phyloP scores from a whole-genome alignment of 805 yeast genomes.

The Kluyveromyces nonfermentans region DNA sequence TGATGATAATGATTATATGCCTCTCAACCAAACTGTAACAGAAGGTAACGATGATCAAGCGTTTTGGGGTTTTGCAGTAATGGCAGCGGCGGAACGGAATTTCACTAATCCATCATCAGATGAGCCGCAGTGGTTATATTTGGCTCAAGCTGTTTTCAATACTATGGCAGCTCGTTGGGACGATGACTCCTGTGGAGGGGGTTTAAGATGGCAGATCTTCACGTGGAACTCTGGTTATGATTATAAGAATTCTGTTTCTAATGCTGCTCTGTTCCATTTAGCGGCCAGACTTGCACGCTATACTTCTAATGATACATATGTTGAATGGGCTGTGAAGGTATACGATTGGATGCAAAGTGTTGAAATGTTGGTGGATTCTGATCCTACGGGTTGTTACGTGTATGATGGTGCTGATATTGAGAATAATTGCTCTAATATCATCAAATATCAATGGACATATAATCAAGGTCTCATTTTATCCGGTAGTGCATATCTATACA shows the following conservation, averaged over 20 bases:
- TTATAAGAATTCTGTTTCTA: constrained; percentile 57
- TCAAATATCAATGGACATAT: constrained; percentile 53
- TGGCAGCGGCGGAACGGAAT: constrained; percentile 53
- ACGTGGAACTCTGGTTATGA: constrained; percentile 51
- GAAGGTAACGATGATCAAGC: constrained; percentile 73
- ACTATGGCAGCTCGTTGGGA: constrained; percentile 57
- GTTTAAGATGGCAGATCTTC: constrained; percentile 63
- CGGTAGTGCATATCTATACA: constrained; percentile 63
- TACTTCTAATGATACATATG: constrained; percentile 43
- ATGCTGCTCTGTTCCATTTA: constrained; percentile 52
- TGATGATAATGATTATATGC: constrained; percentile 44
- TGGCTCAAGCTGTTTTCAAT: constrained; percentile 50
- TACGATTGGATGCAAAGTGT: constrained; percentile 51
- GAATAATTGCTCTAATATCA: constrained; percentile 51
- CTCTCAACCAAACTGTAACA: constrained; percentile 52
- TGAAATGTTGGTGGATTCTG: constrained; percentile 39
- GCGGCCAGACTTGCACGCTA: constrained; percentile 56
- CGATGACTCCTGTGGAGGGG: constrained; percentile 44
- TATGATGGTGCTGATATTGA: constrained; percentile 61
- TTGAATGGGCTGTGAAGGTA: constrained; percentile 42
- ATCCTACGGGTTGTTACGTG: constrained; percentile 42
- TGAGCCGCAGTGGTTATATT: constrained; percentile 42
- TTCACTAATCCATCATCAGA: constrained; percentile 40
- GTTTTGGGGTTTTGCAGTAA: constrained; percentile 55
- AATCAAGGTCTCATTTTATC: constrained; percentile 59